phyloP scores from a whole-genome alignment of 228 moss, liverwort and hornwort species.

The Sphagnum magellanicum region DNA sequence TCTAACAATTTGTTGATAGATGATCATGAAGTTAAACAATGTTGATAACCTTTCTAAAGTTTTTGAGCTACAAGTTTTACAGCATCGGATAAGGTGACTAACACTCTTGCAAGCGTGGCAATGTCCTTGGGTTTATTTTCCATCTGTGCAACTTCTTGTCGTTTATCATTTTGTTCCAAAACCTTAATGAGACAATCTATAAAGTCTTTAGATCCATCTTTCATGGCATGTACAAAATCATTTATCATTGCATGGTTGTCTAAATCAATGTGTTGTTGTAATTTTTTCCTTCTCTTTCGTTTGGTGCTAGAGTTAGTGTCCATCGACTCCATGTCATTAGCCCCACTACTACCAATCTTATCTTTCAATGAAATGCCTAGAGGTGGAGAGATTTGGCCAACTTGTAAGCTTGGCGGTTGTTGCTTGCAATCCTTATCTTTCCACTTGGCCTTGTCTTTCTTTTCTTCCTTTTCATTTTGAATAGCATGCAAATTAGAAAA shows the following conservation, averaged over 20 bases:
- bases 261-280: slow-evolving; percentile 41
- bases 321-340: slow-evolving; percentile 86
- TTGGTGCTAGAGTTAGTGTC: slow-evolving; percentile 86
- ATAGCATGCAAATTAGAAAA: slow-evolving; percentile 85
- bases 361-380: slow-evolving; percentile 20
- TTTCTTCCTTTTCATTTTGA: slow-evolving; percentile 92
- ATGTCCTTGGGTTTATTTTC: slow-evolving; percentile 73
- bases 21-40: no score
- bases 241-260: slow-evolving; percentile 80
- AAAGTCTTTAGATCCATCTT: slow-evolving; percentile 92
- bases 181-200: slow-evolving; percentile 98
- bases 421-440: slow-evolving; percentile 61
- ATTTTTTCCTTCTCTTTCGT: slow-evolving; percentile 55
- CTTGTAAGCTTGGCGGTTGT: slow-evolving; percentile 1
- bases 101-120: slow-evolving; percentile 67
- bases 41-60: slow-evolving; percentile 24
- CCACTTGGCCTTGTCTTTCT: slow-evolving; percentile 73
- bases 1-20: no score
- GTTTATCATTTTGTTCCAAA: slow-evolving; percentile 69
- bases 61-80: slow-evolving; percentile 83
- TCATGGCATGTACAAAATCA: slow-evolving; percentile 88
- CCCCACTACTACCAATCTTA: slow-evolving; percentile 81
- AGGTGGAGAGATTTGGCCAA: slow-evolving; percentile 32
- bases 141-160: slow-evolving; percentile 56
- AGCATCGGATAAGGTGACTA: slow-evolving; percentile 94